Conservation (phyloP, 2,329 filamentous ascomycete species). For the Parasarocladium wereldwijsianum region DNA sequence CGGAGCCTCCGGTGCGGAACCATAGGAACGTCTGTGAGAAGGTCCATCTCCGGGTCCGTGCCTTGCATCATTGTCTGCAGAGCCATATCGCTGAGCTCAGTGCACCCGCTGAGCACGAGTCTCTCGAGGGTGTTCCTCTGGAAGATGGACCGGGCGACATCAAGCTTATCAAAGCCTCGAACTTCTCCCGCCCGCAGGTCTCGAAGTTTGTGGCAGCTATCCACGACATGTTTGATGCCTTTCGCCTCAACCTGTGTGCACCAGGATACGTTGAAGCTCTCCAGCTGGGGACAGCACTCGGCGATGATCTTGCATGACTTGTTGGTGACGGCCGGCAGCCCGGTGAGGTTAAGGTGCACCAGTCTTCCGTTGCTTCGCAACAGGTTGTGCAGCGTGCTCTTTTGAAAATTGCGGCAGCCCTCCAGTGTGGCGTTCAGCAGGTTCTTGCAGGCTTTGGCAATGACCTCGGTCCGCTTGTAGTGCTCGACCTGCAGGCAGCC, state of each 20-base stretch:
- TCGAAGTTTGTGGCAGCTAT: conserved; percentile 55
- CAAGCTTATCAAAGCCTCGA: conserved; percentile 58
- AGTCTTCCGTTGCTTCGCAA: conserved; percentile 60
- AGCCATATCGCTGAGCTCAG: conserved; percentile 60
- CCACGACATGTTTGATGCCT: conserved; percentile 58
- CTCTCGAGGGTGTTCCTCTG: conserved; percentile 67
- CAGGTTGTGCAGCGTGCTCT: conserved; percentile 63
- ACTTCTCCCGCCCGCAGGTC: conserved; percentile 77
- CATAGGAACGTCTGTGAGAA: conserved; percentile 60
- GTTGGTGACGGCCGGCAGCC: conserved; percentile 66
- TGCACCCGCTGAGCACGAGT: conserved; percentile 68
- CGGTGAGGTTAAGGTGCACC: conserved; percentile 75
- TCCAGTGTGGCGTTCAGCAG: conserved; percentile 78
- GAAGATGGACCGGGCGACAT: conserved; percentile 63
- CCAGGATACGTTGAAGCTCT: conserved; percentile 83
- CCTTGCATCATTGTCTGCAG: conserved; percentile 66
- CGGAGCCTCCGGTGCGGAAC: conserved; percentile 67
- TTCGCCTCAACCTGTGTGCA: conserved; percentile 72
- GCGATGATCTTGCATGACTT: conserved; percentile 76
- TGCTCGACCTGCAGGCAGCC: conserved; percentile 84
- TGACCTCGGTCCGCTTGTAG: conserved; percentile 59
- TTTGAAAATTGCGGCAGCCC: conserved; percentile 74
- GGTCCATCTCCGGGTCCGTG: conserved; percentile 60
- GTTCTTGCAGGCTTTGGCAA: conserved; percentile 76
- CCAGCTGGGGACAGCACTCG: conserved; percentile 64